phyloP scores from a whole-genome alignment of 2,329 filamentous ascomycete genomes.

The Cytospora chrysosperma region DNA sequence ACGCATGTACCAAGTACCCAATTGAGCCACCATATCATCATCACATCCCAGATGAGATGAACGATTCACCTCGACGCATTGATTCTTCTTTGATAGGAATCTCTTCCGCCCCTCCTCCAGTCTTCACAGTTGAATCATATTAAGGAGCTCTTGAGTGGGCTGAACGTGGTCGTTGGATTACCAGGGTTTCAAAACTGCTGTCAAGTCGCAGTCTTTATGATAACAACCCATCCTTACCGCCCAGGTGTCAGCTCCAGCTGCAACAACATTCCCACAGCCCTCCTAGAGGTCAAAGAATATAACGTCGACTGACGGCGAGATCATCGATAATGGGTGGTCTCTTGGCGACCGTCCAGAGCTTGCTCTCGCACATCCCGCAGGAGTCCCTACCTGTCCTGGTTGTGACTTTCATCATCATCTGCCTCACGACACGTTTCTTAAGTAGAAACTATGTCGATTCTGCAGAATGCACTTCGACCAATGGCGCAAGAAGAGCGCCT shows the following conservation, averaged over 20 bases:
- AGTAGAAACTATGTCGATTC: constrained; percentile 9
- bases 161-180: too few relatives aligned
- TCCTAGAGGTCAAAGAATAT: not conserved
- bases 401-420: constrained; percentile 16
- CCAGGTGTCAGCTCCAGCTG: not conserved
- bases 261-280: not conserved
- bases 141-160: too few relatives aligned
- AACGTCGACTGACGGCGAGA: not conserved
- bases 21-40: not conserved
- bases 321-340: constrained; percentile 3
- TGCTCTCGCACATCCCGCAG: constrained; percentile 8
- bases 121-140: too few relatives aligned
- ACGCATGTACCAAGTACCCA: too few relatives aligned
- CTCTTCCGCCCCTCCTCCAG: too few relatives aligned
- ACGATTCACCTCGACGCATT: too few relatives aligned
- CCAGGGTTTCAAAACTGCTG: not conserved
- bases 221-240: not conserved
- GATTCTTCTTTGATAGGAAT: too few relatives aligned
- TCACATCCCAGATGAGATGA: too few relatives aligned
- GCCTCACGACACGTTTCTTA: constrained; percentile 20
- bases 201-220: too few relatives aligned
- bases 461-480: not conserved
- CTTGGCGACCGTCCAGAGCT: not conserved
- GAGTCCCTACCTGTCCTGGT: constrained; percentile 9
- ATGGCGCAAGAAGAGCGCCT: constrained; percentile 7